A percentile compares a stretch with the other conserved stretches of the same genome.
phyloP scores from a whole-genome alignment of 208 protist genomes.

The Tritrichomonas musculus region DNA sequence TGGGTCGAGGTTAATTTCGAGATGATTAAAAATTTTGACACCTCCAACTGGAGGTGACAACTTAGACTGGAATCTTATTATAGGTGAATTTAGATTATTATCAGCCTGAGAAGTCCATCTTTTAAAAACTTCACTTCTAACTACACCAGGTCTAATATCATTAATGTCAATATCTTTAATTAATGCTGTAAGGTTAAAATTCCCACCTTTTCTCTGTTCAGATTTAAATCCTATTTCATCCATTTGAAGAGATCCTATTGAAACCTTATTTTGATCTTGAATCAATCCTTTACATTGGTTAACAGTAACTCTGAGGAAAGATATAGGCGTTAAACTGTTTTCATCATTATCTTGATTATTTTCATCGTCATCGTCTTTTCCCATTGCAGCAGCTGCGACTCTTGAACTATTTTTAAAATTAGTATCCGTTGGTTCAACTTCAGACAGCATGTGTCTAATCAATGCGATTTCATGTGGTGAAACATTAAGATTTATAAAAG shows the following conservation, averaged over 20 bases:
- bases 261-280: too few relatives aligned
- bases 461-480: not conserved
- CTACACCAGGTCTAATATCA: not conserved
- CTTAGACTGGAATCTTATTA: not conserved
- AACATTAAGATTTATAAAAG: too few relatives aligned
- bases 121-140: not conserved
- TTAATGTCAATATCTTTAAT: not conserved
- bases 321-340: too few relatives aligned
- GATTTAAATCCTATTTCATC: too few relatives aligned
- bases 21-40: not conserved
- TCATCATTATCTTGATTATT: not conserved
- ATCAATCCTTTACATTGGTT: too few relatives aligned
- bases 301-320: too few relatives aligned
- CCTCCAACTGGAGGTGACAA: not conserved
- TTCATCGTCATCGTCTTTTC: too few relatives aligned
- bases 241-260: too few relatives aligned
- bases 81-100: not conserved
- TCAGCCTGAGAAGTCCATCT: not conserved
- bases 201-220: too few relatives aligned
- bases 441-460: not conserved
- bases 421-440: not conserved
- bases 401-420: too few relatives aligned
- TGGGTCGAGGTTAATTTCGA: constrained; percentile 15
- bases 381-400: too few relatives aligned
- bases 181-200: not conserved